A percentile compares a stretch with the other conserved stretches of the same genome.
Evolutionary conservation across 257 asterid species (phyloP).

Genomic region (Solanum pimpinellifolium): DNA sequence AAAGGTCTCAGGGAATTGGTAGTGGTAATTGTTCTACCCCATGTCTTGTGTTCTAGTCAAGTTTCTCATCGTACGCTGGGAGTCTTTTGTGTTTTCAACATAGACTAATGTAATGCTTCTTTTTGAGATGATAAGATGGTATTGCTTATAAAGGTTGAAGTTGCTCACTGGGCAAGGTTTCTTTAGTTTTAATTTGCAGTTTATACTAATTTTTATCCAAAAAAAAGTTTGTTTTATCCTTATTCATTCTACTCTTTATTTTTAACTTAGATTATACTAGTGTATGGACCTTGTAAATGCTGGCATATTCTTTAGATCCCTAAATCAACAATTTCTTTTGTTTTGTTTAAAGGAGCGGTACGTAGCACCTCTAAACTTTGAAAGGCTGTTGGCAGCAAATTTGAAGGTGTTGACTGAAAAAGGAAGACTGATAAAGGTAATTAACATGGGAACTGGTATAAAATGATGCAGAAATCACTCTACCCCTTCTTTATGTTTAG

Average conservation of each 20-base stretch:
- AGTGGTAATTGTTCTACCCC: neutral
- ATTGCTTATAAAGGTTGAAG: neutral
- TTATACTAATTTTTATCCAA: neutral
- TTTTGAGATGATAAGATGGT: neutral
- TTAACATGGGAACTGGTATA: neutral
- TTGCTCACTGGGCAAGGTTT: neutral
- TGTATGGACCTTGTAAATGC: neutral
- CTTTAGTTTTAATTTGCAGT: neutral
- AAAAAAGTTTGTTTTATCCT: neutral
- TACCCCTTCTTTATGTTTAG: neutral
- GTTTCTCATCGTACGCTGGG: neutral
- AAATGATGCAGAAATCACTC: neutral
- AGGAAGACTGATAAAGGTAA: conserved; percentile 71
- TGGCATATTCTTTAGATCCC: neutral
- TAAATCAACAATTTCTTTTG: neutral
- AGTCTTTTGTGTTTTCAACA: neutral
- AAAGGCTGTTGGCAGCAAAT: conserved; percentile 43
- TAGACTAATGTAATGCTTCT: neutral
- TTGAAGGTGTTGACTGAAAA: conserved; percentile 67
- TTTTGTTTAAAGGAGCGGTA: conserved; percentile 43
- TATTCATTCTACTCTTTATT: neutral
- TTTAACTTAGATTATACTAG: neutral
- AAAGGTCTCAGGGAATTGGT: neutral
- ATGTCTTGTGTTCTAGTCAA: neutral
- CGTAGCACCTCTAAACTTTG: conserved; percentile 46